A percentile compares a stretch with the other conserved stretches of the same genome.
phyloP scores from a whole-genome alignment of 305 asterid genomes.

The Fraxinus sp. region DNA sequence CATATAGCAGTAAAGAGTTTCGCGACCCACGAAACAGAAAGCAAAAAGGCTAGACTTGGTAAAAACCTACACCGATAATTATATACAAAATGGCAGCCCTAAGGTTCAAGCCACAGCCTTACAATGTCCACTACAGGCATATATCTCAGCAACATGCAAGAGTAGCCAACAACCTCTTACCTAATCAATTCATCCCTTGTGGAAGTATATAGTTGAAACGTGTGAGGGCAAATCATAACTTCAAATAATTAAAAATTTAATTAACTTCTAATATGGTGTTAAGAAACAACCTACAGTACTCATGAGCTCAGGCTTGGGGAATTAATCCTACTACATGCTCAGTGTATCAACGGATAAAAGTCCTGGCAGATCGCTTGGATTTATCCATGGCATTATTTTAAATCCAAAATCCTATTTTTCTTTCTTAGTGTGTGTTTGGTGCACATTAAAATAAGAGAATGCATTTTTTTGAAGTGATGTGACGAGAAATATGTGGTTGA shows the following conservation, averaged over 20 bases:
- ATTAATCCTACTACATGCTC: not conserved
- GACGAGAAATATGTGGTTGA: too few relatives aligned
- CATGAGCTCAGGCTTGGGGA: not conserved
- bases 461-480: too few relatives aligned
- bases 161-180: not conserved
- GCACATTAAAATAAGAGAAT: too few relatives aligned
- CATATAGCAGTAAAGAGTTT: slow-evolving; percentile 1
- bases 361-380: not conserved
- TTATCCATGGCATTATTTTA: not conserved
- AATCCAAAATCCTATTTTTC: too few relatives aligned
- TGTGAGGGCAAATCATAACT: not conserved
- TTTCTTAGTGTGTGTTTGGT: not conserved
- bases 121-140: not conserved
- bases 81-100: not conserved
- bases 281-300: not conserved
- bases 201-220: not conserved
- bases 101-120: not conserved
- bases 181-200: not conserved
- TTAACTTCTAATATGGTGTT: not conserved
- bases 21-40: not conserved
- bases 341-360: not conserved
- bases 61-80: not conserved
- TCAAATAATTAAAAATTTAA: not conserved
- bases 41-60: not conserved
- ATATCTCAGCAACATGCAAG: not conserved